phyloP scores from a whole-genome alignment of 176 grass and related monocot genomes.

The Avena sativa region DNA sequence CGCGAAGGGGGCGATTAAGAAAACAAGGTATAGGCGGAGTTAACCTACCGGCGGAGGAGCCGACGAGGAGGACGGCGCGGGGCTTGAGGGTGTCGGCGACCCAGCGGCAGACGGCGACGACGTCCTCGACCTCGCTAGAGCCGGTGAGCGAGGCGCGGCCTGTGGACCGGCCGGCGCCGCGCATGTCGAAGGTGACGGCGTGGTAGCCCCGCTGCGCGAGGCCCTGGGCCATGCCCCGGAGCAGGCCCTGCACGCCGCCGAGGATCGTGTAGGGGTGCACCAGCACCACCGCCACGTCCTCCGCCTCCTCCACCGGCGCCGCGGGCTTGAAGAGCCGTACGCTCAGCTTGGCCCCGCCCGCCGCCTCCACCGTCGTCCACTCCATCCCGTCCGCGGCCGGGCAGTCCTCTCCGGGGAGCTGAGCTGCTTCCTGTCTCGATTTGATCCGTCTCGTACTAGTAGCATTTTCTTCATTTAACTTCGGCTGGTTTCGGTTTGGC shows the following conservation, averaged over 20 bases:
- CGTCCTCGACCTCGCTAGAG: conserved; percentile 74
- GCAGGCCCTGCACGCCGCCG: conserved; percentile 90
- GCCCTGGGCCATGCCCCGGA: conserved; percentile 84
- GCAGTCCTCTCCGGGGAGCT: conserved; percentile 28
- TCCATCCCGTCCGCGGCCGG: conserved; percentile 45
- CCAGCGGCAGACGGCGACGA: conserved; percentile 85
- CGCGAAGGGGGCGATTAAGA: background rate
- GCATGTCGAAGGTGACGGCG: conserved; percentile 96
- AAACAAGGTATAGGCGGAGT: background rate
- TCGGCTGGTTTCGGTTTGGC: background rate
- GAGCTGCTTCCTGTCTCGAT: conserved; percentile 36
- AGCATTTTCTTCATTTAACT: background rate
- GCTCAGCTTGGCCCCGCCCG: conserved; percentile 81
- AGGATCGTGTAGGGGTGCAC: conserved; percentile 94
- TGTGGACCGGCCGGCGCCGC: conserved; percentile 83
- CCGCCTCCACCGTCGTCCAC: conserved; percentile 77
- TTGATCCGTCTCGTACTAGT: conserved; percentile 10
- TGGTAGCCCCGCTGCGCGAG: conserved; percentile 61
- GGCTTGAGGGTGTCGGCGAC: conserved; percentile 65
- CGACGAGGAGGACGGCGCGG: conserved; percentile 67
- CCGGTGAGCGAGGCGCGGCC: conserved; percentile 83
- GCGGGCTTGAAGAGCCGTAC: conserved; percentile 75
- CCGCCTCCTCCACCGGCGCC: conserved; percentile 39
- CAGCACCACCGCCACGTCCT: conserved; percentile 71
- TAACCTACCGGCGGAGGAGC: conserved; percentile 78